These are phyloP conservation scores for Comarum palustre DNA, from an alignment of 306 rosid species.

Conservation along the genomic window DNA sequence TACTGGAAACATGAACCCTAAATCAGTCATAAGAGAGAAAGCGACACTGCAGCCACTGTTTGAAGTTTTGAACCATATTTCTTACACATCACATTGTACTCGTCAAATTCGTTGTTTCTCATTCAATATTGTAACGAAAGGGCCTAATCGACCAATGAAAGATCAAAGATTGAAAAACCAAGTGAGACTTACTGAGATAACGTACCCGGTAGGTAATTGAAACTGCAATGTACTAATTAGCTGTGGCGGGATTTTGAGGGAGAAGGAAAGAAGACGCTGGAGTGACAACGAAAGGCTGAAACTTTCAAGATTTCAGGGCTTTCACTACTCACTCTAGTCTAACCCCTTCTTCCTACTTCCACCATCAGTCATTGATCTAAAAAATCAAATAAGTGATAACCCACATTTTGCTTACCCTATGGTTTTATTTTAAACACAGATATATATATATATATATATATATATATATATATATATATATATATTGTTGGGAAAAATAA, in stretches of 20 bases:
- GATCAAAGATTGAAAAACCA: not conserved
- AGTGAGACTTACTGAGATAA: not conserved
- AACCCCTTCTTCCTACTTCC: not conserved
- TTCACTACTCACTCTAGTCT: not conserved
- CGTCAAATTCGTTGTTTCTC: not conserved
- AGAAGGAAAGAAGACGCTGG: not conserved
- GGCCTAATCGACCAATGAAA: no score
- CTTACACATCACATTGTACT: not conserved
- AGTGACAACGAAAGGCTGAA: not conserved
- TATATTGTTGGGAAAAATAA: no score
- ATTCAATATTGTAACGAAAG: not conserved
- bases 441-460: no score
- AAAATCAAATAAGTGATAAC: no score
- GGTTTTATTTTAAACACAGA: no score
- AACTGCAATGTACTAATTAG: not conserved
- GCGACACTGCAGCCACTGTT: not conserved
- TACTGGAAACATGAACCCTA: not conserved
- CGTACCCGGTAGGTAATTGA: not conserved
- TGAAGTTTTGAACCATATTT: not conserved
- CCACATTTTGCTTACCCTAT: no score
- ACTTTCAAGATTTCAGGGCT: not conserved
- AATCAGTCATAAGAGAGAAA: not conserved
- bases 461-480: no score
- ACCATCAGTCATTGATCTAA: not conserved
- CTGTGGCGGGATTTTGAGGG: not conserved